Evolutionary conservation across 345 rosid species (phyloP).

Genomic region (Rubroshorea leprosula): DNA sequence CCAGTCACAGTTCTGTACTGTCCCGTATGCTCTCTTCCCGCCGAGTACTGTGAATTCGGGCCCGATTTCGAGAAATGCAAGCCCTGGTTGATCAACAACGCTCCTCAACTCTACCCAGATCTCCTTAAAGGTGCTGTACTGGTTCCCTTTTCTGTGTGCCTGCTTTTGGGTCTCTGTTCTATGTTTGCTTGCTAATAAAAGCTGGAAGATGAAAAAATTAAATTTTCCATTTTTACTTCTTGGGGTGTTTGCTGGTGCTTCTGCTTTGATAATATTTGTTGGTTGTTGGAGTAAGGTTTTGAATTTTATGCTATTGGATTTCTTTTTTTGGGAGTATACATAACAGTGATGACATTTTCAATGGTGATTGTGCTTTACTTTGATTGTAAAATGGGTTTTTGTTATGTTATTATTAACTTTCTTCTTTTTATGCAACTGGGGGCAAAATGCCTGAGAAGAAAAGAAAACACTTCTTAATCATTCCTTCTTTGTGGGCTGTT

Average conservation of each 20-base stretch:
- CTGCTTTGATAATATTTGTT: too few relatives aligned
- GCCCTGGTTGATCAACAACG: conserved; percentile 84
- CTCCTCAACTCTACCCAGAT: conserved; percentile 83
- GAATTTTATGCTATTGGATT: conserved; percentile 1
- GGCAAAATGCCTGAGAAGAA: background rate
- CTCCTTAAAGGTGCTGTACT: conserved; percentile 53
- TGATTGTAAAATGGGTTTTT: background rate
- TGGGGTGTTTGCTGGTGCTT: too few relatives aligned
- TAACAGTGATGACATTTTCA: too few relatives aligned
- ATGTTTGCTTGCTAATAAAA: background rate
- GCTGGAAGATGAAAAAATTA: background rate
- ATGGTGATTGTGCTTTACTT: background rate
- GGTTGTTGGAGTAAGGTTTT: background rate
- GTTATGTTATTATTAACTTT: background rate
- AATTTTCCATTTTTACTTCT: too few relatives aligned
- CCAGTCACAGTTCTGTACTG: conserved; percentile 75
- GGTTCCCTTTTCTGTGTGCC: background rate
- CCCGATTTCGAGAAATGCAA: conserved; percentile 90
- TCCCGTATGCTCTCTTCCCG: conserved; percentile 69
- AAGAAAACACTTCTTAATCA: background rate
- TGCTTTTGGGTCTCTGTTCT: too few relatives aligned
- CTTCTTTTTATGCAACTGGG: background rate
- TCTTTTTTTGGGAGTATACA: too few relatives aligned
- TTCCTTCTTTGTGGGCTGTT: background rate
- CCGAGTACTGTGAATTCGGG: conserved; percentile 93